These are phyloP conservation scores for Guyanaporus albipodus DNA, from an alignment of 768 basidiomycete species.

Conservation along the genomic window DNA sequence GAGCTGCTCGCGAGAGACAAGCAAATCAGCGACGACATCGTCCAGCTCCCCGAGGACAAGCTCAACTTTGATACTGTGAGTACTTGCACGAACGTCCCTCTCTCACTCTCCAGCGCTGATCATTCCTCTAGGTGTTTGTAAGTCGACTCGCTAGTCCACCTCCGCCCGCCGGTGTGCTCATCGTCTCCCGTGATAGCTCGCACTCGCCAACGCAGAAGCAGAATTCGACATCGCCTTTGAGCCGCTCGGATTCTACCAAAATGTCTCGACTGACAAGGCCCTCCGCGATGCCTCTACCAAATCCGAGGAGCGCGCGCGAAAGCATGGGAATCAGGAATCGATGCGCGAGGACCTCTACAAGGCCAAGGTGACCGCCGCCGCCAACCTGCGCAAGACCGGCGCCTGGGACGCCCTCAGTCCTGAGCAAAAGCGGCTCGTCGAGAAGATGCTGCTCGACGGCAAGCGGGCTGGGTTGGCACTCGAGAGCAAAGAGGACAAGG, in stretches of 20 bases:
- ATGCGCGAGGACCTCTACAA: slow-evolving; percentile 81
- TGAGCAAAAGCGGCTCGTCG: slow-evolving; percentile 75
- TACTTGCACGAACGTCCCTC: neutral
- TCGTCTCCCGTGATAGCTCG: slow-evolving; percentile 42
- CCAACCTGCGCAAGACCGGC: slow-evolving; percentile 61
- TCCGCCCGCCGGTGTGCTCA: neutral
- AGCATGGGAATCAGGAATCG: slow-evolving; percentile 70
- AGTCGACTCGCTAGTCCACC: slow-evolving; percentile 31
- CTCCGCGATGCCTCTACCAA: slow-evolving; percentile 80
- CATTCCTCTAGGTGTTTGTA: slow-evolving; percentile 64
- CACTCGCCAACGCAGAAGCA: slow-evolving; percentile 58
- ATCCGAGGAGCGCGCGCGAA: slow-evolving; percentile 65
- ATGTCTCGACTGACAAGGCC: slow-evolving; percentile 68
- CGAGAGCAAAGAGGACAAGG: slow-evolving; percentile 53
- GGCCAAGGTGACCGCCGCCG: slow-evolving; percentile 65
- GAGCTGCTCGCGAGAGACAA: slow-evolving; percentile 57
- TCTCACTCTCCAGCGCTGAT: neutral
- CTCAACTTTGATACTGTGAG: slow-evolving; percentile 67
- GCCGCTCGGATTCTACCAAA: slow-evolving; percentile 75
- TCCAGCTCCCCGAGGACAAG: slow-evolving; percentile 51
- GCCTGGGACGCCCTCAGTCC: slow-evolving; percentile 56
- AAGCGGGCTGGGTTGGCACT: slow-evolving; percentile 76
- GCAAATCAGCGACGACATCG: slow-evolving; percentile 56
- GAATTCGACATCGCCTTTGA: slow-evolving; percentile 47
- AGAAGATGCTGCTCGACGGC: slow-evolving; percentile 77